These are phyloP conservation scores for Jackrogersella minutella DNA, from an alignment of 495 filamentous ascomycete species.

Conservation along the genomic window DNA sequence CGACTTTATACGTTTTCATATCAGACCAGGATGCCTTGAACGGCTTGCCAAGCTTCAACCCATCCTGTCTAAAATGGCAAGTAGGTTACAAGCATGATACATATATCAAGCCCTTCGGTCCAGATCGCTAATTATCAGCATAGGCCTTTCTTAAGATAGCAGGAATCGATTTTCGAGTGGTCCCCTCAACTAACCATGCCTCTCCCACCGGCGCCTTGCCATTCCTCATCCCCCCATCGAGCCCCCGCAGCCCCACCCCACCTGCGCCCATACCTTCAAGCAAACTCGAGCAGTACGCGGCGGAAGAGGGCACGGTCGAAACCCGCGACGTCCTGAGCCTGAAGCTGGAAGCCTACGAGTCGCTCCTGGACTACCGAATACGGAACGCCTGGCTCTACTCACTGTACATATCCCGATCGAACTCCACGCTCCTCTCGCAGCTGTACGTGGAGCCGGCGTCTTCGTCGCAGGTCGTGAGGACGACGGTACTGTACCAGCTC, in stretches of 20 bases:
- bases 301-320: slow-evolving; percentile 41
- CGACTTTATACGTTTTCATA: slow-evolving; percentile 80
- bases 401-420: slow-evolving; percentile 75
- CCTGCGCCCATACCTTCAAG: slow-evolving; percentile 65
- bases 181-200: slow-evolving; percentile 88
- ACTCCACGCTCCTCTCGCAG: slow-evolving; percentile 66
- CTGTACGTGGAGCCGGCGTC: slow-evolving; percentile 76
- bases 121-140: slow-evolving; percentile 11
- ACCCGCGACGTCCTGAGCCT: slow-evolving; percentile 13
- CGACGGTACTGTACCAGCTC: slow-evolving; percentile 68
- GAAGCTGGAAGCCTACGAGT: slow-evolving; percentile 79
- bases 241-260: slow-evolving; percentile 26
- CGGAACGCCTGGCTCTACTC: slow-evolving; percentile 87
- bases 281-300: slow-evolving; percentile 75
- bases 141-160: slow-evolving; percentile 87
- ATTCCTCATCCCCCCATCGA: slow-evolving; percentile 74
- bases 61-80: slow-evolving; percentile 96
- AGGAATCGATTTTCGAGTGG: slow-evolving; percentile 70
- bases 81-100: slow-evolving; percentile 57
- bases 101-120: neutral
- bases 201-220: slow-evolving; percentile 87
- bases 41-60: slow-evolving; percentile 85
- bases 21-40: slow-evolving; percentile 66
- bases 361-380: slow-evolving; percentile 80
- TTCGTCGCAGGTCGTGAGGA: slow-evolving; percentile 67